Evolutionary conservation across 352 stramenopile species (phyloP), one percentile per base, ranked within the genome.

Genomic region (Phytophthora macrochlamydospora): DNA sequence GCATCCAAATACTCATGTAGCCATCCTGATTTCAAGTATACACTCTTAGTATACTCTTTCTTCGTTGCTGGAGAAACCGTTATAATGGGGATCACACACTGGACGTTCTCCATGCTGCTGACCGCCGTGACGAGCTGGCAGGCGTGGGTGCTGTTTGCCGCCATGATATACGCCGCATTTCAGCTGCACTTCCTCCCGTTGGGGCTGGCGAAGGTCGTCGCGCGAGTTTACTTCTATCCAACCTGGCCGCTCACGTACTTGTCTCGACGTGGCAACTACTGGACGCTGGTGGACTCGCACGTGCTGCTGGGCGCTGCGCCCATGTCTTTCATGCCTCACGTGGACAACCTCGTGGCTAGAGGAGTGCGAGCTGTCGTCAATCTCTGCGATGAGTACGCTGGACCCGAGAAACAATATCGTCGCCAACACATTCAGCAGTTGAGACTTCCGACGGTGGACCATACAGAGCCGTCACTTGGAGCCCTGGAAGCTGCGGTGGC

Each of bases 371-470:
- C 90, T 18, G 93, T 99, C 11, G 81, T 99, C 37, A 99, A 99
- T 59, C 81, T 99, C 60, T 99, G 95, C 68, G 94, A 98, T 63
- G 97, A 99, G 76, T 99, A 98, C 67, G 46, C 59, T 2, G 97
- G 97, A 0, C 97, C 97, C 2, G 57, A 90, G 18, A 65, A 71
- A 24, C 80, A 94, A 52, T 99, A 99, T 79, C 73, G 82, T 54
- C 81, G 89, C 57, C 67, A 93, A 7, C 85, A 93, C 51, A 97
- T 98, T n/a, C 69, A 87, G 44, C 86, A 98, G 50, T 79, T 98
- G 12, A 79, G 83, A 35, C 72, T 98, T 1, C 93, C 89, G 3
- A 98, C 94, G 5, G 92, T 98, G 75, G 89, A 97, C 78, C 89
- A 96, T 71, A 87, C 69, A 8, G 90, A 97, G 64, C 90, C 89